Conservation (phyloP, 495 filamentous ascomycete genomes). For the Aspergillus nidulans region DNA sequence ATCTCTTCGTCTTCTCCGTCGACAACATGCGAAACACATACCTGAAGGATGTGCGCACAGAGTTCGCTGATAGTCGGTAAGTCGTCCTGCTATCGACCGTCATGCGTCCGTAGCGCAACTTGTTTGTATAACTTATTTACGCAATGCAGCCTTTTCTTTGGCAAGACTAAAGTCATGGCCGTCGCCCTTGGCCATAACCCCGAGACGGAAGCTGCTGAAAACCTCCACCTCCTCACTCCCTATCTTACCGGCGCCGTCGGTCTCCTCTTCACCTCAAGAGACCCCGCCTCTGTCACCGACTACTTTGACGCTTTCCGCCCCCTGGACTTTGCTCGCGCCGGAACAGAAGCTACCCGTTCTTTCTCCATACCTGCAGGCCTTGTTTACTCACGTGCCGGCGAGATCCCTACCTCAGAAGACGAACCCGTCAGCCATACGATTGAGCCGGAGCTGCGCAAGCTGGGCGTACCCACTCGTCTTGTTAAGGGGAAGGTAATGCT, state of each 20-base stretch:
- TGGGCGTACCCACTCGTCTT: slow-evolving; percentile 84
- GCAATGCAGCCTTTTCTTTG: slow-evolving; percentile 76
- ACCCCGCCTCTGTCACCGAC: slow-evolving; percentile 53
- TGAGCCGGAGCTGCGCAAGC: slow-evolving; percentile 79
- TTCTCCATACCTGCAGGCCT: slow-evolving; percentile 76
- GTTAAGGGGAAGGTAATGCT: slow-evolving; percentile 83
- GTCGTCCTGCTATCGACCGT: slow-evolving; percentile 12
- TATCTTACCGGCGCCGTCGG: slow-evolving; percentile 80
- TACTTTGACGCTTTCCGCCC: slow-evolving; percentile 67
- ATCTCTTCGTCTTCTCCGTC: slow-evolving; percentile 87
- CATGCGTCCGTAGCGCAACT: neutral
- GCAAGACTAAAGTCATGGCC: slow-evolving; percentile 97
- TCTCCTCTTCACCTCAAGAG: slow-evolving; percentile 80
- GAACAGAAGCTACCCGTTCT: slow-evolving; percentile 63
- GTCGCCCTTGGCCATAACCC: slow-evolving; percentile 74
- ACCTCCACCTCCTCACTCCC: slow-evolving; percentile 62
- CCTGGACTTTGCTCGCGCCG: slow-evolving; percentile 85
- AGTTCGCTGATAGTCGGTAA: slow-evolving; percentile 81
- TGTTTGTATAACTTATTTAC: slow-evolving; percentile 2
- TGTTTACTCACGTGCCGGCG: slow-evolving; percentile 70
- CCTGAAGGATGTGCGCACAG: slow-evolving; percentile 81
- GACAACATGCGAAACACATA: slow-evolving; percentile 99
- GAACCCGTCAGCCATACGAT: slow-evolving; percentile 79
- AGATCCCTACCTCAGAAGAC: slow-evolving; percentile 74
- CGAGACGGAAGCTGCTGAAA: slow-evolving; percentile 71